These are phyloP conservation scores for Ceratobasidium sp. DNA, from an alignment of 1,284 basidiomycete species.

Conservation along the genomic window DNA sequence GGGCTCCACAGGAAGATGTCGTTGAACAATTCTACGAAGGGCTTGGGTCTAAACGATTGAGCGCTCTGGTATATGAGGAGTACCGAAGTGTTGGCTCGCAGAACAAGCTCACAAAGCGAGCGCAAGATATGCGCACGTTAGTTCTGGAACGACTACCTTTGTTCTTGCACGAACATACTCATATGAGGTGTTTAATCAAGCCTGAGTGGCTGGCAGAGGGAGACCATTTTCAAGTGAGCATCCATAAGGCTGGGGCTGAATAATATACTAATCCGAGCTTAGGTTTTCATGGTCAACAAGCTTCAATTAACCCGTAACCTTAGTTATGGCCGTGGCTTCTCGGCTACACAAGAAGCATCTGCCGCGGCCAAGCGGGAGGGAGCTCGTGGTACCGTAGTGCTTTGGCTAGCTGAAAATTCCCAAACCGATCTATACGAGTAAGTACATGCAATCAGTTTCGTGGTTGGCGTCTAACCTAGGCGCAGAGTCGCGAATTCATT, in stretches of 20 bases:
- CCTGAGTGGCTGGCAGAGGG: slow-evolving; percentile 78
- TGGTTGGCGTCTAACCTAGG: slow-evolving; percentile 18
- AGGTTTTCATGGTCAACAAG: slow-evolving; percentile 31
- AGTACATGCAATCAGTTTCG: slow-evolving; percentile 51
- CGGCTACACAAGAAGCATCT: slow-evolving; percentile 70
- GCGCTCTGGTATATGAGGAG: slow-evolving; percentile 77
- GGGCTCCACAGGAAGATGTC: slow-evolving; percentile 90
- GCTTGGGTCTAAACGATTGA: slow-evolving; percentile 77
- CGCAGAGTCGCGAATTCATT: slow-evolving; percentile 80
- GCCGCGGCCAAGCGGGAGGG: slow-evolving; percentile 71
- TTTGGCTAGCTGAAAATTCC: slow-evolving; percentile 79
- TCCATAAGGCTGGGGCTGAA: neutral
- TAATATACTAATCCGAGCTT: neutral
- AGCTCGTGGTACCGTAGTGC: slow-evolving; percentile 70
- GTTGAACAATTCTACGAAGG: slow-evolving; percentile 75
- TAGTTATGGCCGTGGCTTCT: slow-evolving; percentile 50
- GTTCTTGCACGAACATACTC: slow-evolving; percentile 90
- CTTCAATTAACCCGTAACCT: slow-evolving; percentile 60
- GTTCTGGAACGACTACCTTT: slow-evolving; percentile 90
- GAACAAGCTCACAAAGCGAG: slow-evolving; percentile 60
- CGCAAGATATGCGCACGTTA: slow-evolving; percentile 63
- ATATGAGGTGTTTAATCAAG: slow-evolving; percentile 73
- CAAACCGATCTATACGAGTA: slow-evolving; percentile 94
- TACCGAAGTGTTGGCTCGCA: slow-evolving; percentile 69
- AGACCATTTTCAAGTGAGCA: slow-evolving; percentile 66